Base-by-base conservation (phyloP, 2,329 filamentous ascomycete genomes). In the Sphaerulina populicola region DNA sequence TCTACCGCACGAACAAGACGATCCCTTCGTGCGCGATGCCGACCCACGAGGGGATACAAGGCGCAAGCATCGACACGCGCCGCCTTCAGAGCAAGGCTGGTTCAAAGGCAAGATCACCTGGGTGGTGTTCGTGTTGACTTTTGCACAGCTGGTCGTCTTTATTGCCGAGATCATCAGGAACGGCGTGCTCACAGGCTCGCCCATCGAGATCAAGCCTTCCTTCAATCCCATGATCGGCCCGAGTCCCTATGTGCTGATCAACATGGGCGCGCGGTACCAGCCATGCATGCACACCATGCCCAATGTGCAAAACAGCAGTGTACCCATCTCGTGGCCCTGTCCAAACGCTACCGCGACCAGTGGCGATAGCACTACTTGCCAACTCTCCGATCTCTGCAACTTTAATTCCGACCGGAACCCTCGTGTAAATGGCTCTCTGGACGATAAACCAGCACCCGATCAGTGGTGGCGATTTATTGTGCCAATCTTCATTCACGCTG, bases 191-290 rank as follows among this genome's bases (percentile, higher is more conserved):
- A 96, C 91, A 1, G 86, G 86, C 48, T 84, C 85, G 0, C 80
- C 85, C 15, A 88, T 88, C 64, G 79, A 82, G 71, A 90, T 82
- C 47, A 80, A 91, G 50, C 93, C 93, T 1, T 78, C 77, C 12
- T 94, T 98, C 73, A 98, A 97, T 71, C 86, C 87, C 52, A 95
- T 98, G 88, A 95, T 98, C 64, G 93, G 93, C 0, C 93, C 93
- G 1, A 95, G 90, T 4, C 80, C 83, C 1, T 88, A 88, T 60
- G 81, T 97, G 21, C 80, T 94, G 62, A 95, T 97, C 73, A 94
- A 94, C 69, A 95, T 98, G 88, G 93, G 93, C 52, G 88, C 90
- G 37, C 83, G 93, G 55, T 98, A 87, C 66, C 81, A 86, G 2
- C 88, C 90, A 6, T 98, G 93, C 70, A 98, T 98, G 93, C 90